Conservation (phyloP, 1,284 basidiomycete species). For the Retiboletus flavoniger region DNA sequence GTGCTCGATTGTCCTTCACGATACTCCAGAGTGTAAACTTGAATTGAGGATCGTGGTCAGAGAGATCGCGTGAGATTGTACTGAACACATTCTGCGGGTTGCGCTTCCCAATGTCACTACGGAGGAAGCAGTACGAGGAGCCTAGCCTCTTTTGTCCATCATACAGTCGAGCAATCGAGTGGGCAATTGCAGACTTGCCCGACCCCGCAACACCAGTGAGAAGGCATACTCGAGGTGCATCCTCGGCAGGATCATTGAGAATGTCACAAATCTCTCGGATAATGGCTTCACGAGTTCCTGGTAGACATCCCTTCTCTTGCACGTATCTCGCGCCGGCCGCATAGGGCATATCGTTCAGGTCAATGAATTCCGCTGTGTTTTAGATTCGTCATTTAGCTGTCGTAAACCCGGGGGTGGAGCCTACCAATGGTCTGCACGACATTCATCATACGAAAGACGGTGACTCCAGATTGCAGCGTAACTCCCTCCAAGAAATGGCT, state of each 20-base stretch:
- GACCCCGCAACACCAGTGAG: background rate
- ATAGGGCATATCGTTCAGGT: background rate
- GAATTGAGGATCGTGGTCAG: conserved; percentile 1
- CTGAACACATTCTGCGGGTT: conserved; percentile 7
- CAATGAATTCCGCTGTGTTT: background rate
- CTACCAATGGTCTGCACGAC: background rate
- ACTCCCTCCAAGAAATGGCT: background rate
- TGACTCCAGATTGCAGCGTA: background rate
- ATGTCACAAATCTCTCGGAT: background rate
- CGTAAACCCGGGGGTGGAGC: background rate
- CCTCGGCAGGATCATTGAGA: background rate
- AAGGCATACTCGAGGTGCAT: background rate
- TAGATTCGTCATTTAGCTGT: background rate
- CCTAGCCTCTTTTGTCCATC: conserved; percentile 3
- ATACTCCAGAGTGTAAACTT: conserved; percentile 1
- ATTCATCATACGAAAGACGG: conserved; percentile 4
- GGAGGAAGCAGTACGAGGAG: conserved; percentile 1
- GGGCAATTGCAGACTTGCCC: background rate
- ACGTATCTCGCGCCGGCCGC: background rate
- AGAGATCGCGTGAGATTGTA: conserved; percentile 4
- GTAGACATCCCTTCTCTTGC: background rate
- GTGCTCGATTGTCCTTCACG: background rate
- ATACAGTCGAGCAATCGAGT: conserved; percentile 1
- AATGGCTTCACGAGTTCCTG: background rate
- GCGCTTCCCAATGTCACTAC: background rate